phyloP scores from a whole-genome alignment of 257 asterid species.

The Nicotiana attenuata region DNA sequence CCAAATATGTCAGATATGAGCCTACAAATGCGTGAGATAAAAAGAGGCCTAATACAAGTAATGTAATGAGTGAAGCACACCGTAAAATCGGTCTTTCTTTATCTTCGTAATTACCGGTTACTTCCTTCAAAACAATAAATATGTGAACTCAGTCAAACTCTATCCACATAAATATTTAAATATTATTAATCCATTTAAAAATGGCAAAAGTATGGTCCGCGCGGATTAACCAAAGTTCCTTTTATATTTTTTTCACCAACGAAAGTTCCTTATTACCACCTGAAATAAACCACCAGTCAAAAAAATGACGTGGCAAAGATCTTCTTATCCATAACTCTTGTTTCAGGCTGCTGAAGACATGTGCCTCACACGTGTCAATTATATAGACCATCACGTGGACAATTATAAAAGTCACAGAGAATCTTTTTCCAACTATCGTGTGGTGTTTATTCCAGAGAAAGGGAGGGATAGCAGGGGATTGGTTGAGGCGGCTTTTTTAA shows the following conservation, averaged over 20 bases:
- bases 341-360: not conserved
- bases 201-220: not conserved
- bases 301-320: conserved; percentile 6
- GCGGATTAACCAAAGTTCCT: not conserved
- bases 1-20: too few species aligned
- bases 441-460: not conserved
- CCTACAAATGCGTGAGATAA: too few species aligned
- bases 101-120: not conserved
- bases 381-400: not conserved
- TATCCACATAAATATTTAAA: not conserved
- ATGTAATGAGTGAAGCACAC: too few species aligned
- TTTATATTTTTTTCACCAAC: not conserved
- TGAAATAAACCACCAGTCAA: not conserved
- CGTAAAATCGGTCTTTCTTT: too few species aligned
- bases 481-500: conserved; percentile 3
- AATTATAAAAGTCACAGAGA: not conserved
- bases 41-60: too few species aligned
- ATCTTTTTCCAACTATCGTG: not conserved
- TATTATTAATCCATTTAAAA: not conserved
- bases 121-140: not conserved
- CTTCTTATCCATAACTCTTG: conserved; percentile 20
- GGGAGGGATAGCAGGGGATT: not conserved
- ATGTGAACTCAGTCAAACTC: not conserved
- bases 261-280: not conserved
- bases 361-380: conserved; percentile 6